Conservation (phyloP, 2,329 filamentous ascomycete species). For the Cladophialophora bantiana region DNA sequence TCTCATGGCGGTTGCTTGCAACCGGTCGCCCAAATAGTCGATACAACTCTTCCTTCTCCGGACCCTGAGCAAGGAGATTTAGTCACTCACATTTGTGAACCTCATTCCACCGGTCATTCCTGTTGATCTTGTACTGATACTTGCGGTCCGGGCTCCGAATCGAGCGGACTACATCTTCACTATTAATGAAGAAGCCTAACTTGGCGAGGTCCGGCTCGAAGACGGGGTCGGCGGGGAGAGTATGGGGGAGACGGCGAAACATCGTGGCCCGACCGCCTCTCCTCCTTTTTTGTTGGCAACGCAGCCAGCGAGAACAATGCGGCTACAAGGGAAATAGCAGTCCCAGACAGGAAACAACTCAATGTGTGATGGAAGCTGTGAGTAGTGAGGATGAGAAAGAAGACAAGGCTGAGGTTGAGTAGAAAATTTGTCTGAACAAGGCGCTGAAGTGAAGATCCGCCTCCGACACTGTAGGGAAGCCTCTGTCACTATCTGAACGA, state of each 20-base stretch:
- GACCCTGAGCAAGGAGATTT: not conserved
- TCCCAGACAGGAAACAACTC: too few species aligned
- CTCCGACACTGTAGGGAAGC: not conserved
- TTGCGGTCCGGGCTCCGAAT: slow-evolving; percentile 71
- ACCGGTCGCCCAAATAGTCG: too few species aligned
- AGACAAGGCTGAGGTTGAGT: not conserved
- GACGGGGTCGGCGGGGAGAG: slow-evolving; percentile 72
- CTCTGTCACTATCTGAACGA: not conserved
- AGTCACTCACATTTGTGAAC: slow-evolving; percentile 61
- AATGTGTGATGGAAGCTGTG: not conserved
- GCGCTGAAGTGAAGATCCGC: not conserved
- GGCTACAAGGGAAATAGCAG: too few species aligned
- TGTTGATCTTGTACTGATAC: slow-evolving; percentile 77
- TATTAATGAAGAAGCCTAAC: slow-evolving; percentile 83
- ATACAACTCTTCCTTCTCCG: not conserved
- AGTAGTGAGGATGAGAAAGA: not conserved
- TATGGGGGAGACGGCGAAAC: slow-evolving; percentile 75
- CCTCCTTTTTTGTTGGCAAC: not conserved
- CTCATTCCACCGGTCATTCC: slow-evolving; percentile 78
- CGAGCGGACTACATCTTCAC: slow-evolving; percentile 75
- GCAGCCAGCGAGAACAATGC: not conserved
- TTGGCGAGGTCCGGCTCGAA: slow-evolving; percentile 71
- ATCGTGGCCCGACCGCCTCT: slow-evolving; percentile 56
- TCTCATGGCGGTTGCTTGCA: too few species aligned
- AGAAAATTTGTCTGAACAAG: not conserved